Base-by-base conservation (phyloP, 495 filamentous ascomycete genomes). In the Friedmanniomyces simplex region DNA sequence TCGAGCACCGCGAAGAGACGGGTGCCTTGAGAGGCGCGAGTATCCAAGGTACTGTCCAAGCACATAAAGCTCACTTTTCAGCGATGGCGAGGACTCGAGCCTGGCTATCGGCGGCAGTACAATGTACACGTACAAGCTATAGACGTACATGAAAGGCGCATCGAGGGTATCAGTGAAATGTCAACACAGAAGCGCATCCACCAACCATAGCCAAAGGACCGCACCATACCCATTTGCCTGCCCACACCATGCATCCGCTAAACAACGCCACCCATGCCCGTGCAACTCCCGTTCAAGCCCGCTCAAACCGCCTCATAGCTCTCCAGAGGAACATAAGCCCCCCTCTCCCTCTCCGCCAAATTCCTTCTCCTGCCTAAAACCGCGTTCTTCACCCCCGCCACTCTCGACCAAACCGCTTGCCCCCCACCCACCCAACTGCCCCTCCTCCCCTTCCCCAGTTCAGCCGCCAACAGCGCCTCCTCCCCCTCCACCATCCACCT, bases 401-500 rank as follows among this genome's bases (percentile, higher is more conserved):
- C 18, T 13, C 45, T 26, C 52, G 28, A 52, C 67, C 25, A 54
- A 8, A 36, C 16, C 52, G 60, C 59, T 22, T 10, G 26, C 51
- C 58, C 18, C 50, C 32, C 34, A n/a, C n/a, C n/a, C 14, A 47
- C 65, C 16, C 18, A 56, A 52, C 49, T 32, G 61, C 51, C 58
- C 67, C 20, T 60, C 65, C 58, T 83, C 79, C 52, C 39, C 39
- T 43, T 43, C 4, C 39, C 14, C 18, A 50, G 47, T 62, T 54
- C 46, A 65, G 55, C 13, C 5, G 22, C 20, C 54, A 60, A 52
- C 13, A 43, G 14, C 4, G 82, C 82, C 22, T 86, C 69, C 36
- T 79, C 72, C 14, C 81, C 82, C 49, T 85, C 80, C 18, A 86
- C 79, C 93, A 97, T 95, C 91, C 91, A 99, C 12, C 69, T 66